Conservation (phyloP, 1,284 basidiomycete genomes). For the Phenoliferia sp. region DNA sequence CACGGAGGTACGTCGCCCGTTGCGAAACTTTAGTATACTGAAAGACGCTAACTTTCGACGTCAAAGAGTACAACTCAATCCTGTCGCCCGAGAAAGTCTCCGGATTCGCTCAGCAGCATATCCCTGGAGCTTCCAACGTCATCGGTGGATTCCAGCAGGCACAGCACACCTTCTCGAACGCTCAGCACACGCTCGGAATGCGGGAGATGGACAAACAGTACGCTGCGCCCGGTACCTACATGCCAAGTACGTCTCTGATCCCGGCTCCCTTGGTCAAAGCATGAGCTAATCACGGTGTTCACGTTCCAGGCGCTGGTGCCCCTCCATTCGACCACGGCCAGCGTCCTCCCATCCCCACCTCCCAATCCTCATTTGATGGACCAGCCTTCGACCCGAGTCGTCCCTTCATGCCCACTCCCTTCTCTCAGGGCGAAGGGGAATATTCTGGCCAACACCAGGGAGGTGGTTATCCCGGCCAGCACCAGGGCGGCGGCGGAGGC, state of each 20-base stretch:
- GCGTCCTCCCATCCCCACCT: not conserved
- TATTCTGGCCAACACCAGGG: not conserved
- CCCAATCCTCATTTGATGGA: not conserved
- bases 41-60: not conserved
- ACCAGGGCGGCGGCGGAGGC: not conserved
- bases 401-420: not conserved
- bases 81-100: conserved; percentile 26
- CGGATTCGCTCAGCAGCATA: conserved; percentile 22
- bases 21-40: not conserved
- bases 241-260: not conserved
- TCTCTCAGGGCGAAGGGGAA: not conserved
- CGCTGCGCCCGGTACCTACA: not conserved
- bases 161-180: conserved; percentile 9
- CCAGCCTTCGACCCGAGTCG: not conserved
- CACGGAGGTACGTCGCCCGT: conserved; percentile 9
- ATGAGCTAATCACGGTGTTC: not conserved
- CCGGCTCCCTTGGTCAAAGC: not conserved
- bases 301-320: not conserved
- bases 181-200: conserved; percentile 4
- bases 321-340: not conserved
- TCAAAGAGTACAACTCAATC: conserved; percentile 25
- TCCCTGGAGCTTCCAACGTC: conserved; percentile 23
- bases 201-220: not conserved
- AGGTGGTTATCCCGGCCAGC: too few relatives aligned
- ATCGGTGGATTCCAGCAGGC: conserved; percentile 19